Evolutionary conservation across 2,329 filamentous ascomycete species (phyloP).

Genomic region (Eurotiales sp.): DNA sequence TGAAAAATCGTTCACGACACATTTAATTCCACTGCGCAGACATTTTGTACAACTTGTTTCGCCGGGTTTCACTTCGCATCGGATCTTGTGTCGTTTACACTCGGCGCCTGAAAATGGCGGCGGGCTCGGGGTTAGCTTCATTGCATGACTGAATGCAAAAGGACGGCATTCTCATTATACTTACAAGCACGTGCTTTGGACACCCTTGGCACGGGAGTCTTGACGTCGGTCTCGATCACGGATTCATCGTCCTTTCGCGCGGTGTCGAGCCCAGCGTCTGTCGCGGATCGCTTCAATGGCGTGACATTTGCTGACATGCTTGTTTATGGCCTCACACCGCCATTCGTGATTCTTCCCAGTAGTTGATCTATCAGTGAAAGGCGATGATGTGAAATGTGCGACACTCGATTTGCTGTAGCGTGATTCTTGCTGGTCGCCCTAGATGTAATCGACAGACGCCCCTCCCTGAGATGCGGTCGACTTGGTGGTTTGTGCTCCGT

Average conservation of each 20-base stretch:
- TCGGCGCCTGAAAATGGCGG: constrained; percentile 36
- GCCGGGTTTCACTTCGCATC: constrained; percentile 49
- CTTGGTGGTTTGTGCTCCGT: no score
- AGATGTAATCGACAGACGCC: no score
- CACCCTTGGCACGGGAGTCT: constrained; percentile 29
- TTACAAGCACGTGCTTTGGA: constrained; percentile 42
- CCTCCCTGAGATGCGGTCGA: no score
- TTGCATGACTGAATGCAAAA: no score
- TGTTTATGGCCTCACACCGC: constrained; percentile 15
- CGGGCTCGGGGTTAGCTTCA: not conserved
- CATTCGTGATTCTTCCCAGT: not conserved
- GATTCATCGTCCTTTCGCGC: constrained; percentile 24
- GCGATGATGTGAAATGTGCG: no score
- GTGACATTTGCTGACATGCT: constrained; percentile 17
- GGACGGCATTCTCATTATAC: no score
- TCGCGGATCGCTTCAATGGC: constrained; percentile 35
- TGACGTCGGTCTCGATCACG: constrained; percentile 19
- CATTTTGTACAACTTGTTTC: constrained; percentile 49
- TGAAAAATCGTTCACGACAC: constrained; percentile 54
- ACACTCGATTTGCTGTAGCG: no score
- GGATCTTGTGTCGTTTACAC: constrained; percentile 55
- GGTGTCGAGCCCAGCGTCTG: constrained; percentile 32
- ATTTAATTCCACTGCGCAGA: constrained; percentile 48
- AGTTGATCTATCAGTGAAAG: not conserved
- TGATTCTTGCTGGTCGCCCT: no score